Evolutionary conservation across 1,284 basidiomycete species (phyloP).

Genomic region (Termitomyces sp.): DNA sequence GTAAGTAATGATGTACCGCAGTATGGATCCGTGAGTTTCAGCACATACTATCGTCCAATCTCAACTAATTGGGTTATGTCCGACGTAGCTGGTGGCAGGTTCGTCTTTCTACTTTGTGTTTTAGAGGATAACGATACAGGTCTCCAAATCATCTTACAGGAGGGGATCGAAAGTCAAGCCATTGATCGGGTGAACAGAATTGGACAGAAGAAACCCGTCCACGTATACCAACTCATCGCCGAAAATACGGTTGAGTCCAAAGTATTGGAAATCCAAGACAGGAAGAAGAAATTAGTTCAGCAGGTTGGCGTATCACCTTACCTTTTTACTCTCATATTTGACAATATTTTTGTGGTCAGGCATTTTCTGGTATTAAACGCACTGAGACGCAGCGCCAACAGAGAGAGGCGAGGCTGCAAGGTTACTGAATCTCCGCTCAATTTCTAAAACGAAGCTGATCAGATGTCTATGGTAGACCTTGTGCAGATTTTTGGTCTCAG

Average conservation of each 20-base stretch:
- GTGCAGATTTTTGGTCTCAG: constrained; percentile 55
- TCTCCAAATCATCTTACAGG: constrained; percentile 32
- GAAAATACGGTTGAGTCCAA: constrained; percentile 85
- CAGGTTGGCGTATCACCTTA: constrained; percentile 37
- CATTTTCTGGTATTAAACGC: constrained; percentile 72
- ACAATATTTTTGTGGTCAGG: constrained; percentile 33
- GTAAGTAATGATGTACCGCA: constrained; percentile 21
- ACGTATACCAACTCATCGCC: constrained; percentile 85
- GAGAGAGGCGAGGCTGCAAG: constrained; percentile 71
- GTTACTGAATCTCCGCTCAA: constrained; percentile 28
- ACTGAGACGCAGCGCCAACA: constrained; percentile 67
- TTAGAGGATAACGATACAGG: background rate
- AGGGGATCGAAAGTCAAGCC: constrained; percentile 86
- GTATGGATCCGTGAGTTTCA: constrained; percentile 77
- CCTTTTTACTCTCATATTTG: background rate
- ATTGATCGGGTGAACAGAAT: constrained; percentile 74
- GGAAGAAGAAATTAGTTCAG: constrained; percentile 68
- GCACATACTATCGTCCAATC: constrained; percentile 1
- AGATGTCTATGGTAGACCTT: constrained; percentile 32
- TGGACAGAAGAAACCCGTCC: constrained; percentile 76
- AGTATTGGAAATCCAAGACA: constrained; percentile 80
- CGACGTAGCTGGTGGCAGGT: constrained; percentile 66
- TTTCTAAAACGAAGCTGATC: background rate
- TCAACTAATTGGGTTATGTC: constrained; percentile 1
- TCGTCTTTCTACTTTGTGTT: constrained; percentile 9